These are phyloP conservation scores for Apiospora sp. DNA, from an alignment of 2,329 filamentous ascomycete species.

Conservation along the genomic window DNA sequence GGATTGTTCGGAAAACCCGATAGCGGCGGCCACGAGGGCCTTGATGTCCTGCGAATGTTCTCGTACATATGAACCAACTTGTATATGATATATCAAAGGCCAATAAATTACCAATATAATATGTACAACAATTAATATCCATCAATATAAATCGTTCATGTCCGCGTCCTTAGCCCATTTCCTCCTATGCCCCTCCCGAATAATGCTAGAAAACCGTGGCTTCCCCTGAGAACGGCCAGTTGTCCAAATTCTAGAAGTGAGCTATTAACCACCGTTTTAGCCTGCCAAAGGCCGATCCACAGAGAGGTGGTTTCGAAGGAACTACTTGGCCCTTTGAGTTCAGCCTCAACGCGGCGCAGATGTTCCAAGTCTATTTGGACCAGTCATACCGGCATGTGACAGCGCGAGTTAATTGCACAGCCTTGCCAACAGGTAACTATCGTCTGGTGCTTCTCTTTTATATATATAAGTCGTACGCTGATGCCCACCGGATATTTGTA, in stretches of 20 bases:
- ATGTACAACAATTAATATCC: background rate
- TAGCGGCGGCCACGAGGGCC: background rate
- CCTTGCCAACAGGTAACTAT: background rate
- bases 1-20: background rate
- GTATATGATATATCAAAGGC: background rate
- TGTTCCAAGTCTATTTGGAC: background rate
- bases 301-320: background rate
- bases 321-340: conserved; percentile 1
- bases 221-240: background rate
- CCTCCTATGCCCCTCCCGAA: too few relatives aligned
- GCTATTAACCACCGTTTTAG: background rate
- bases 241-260: background rate
- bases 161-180: background rate
- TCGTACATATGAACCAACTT: background rate
- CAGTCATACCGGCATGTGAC: conserved; percentile 16
- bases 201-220: too few relatives aligned
- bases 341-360: background rate
- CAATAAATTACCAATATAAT: conserved; percentile 8
- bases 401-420: background rate
- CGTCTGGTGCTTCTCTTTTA: background rate
- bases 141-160: background rate
- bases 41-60: background rate
- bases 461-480: background rate
- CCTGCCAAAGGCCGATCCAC: background rate
- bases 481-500: background rate